Percentiles rank a stretch among this genome's conserved stretches.
These are phyloP conservation scores for Paecilomyces fulvus DNA, from an alignment of 2,329 filamentous ascomycete species.

Conservation along the genomic window DNA sequence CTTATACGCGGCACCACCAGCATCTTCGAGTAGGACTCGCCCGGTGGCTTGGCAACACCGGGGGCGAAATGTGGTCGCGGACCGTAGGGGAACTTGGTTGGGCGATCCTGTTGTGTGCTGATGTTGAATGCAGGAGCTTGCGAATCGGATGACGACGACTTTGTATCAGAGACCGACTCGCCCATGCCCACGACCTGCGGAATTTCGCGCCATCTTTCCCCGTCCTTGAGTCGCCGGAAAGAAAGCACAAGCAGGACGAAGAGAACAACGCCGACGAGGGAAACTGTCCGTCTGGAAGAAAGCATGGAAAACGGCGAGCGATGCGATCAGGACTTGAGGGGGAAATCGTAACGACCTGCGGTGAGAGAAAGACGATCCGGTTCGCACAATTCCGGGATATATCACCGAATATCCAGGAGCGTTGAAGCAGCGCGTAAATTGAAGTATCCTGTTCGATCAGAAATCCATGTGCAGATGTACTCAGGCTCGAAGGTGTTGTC, in stretches of 20 bases:
- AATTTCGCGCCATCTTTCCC: conserved; percentile 23
- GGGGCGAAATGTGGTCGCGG: conserved; percentile 24
- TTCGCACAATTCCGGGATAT: neutral
- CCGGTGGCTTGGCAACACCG: conserved; percentile 34
- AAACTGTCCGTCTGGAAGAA: conserved; percentile 22
- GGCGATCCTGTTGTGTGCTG: neutral
- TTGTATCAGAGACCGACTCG: conserved; percentile 14
- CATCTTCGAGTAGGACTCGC: conserved; percentile 44
- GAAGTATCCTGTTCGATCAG: neutral
- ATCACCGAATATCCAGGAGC: neutral
- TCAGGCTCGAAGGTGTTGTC: neutral
- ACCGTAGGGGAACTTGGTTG: neutral
- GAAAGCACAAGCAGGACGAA: conserved; percentile 19
- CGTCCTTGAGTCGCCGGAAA: conserved; percentile 17
- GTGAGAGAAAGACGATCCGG: neutral
- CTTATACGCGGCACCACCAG: conserved; percentile 48
- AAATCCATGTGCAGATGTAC: neutral
- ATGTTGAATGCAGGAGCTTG: neutral
- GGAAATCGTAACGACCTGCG: neutral
- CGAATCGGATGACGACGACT: neutral
- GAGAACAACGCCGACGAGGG: conserved; percentile 25
- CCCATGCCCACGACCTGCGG: conserved; percentile 32
- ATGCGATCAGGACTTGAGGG: neutral
- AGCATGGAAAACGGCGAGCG: conserved; percentile 17
- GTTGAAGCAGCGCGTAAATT: neutral